These are phyloP conservation scores for Borovskyia barvae DNA, from an alignment of 208 protist species.

Conservation along the genomic window DNA sequence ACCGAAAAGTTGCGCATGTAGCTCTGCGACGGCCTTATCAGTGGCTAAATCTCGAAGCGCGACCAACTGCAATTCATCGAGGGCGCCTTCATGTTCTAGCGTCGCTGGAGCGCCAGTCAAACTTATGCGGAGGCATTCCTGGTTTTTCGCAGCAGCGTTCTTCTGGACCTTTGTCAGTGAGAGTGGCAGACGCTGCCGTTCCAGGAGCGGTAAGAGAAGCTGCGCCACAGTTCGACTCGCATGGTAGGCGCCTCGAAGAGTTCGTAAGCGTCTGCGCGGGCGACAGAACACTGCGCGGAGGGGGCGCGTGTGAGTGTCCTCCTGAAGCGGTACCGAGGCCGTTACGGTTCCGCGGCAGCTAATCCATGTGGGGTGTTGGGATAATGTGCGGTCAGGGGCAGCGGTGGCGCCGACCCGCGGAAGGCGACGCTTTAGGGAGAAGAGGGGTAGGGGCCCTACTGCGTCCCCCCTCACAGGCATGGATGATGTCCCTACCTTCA, in stretches of 20 bases:
- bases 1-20: background rate
- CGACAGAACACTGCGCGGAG: too few relatives aligned
- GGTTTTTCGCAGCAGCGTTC: background rate
- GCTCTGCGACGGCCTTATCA: background rate
- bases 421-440: too few relatives aligned
- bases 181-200: background rate
- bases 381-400: too few relatives aligned
- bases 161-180: background rate
- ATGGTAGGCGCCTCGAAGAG: constrained; percentile 26
- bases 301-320: too few relatives aligned
- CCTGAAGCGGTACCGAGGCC: too few relatives aligned
- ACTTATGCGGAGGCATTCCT: background rate
- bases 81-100: constrained; percentile 9
- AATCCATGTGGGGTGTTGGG: too few relatives aligned
- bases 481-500: too few relatives aligned
- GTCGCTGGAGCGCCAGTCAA: constrained; percentile 3
- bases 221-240: constrained; percentile 21
- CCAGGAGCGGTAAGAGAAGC: constrained; percentile 17
- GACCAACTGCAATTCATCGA: constrained; percentile 1
- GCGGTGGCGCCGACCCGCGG: too few relatives aligned
- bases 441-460: too few relatives aligned
- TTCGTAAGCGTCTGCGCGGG: too few relatives aligned
- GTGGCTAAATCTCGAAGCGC: constrained; percentile 14
- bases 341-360: too few relatives aligned
- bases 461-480: too few relatives aligned